phyloP scores from a whole-genome alignment of 2,329 filamentous ascomycete genomes.

The Scytalidium lignicola region DNA sequence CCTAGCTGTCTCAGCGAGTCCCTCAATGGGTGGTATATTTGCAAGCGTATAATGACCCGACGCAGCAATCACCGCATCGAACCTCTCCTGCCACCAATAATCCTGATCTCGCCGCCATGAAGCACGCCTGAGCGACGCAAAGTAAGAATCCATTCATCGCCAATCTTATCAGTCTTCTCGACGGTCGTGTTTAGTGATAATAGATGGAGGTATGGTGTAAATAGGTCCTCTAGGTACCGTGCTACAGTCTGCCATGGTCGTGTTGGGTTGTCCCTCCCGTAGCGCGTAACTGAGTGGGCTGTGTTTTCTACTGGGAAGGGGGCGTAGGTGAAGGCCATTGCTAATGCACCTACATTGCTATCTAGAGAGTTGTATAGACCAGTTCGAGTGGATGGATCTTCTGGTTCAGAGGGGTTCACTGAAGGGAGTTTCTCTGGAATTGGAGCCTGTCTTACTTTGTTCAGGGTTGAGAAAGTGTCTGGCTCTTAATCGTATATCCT shows the following conservation, averaged over 20 bases:
- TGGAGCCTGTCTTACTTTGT: not conserved
- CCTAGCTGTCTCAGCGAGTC: conserved; percentile 50
- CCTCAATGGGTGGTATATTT: conserved; percentile 52
- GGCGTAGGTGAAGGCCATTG: conserved; percentile 57
- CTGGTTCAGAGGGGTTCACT: not conserved
- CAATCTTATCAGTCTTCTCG: conserved; percentile 46
- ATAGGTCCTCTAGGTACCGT: conserved; percentile 46
- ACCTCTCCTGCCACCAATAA: conserved; percentile 55
- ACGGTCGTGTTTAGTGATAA: conserved; percentile 54
- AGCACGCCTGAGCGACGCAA: conserved; percentile 30
- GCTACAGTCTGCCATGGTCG: conserved; percentile 51
- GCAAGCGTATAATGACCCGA: conserved; percentile 63
- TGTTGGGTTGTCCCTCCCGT: conserved; percentile 54
- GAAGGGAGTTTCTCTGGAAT: not conserved
- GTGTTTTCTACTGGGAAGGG: conserved; percentile 40
- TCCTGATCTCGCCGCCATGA: conserved; percentile 34
- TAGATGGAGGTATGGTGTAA: conserved; percentile 45
- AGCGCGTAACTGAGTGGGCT: conserved; percentile 35
- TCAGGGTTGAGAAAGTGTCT: not conserved
- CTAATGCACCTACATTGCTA: conserved; percentile 51
- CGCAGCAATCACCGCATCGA: conserved; percentile 63
- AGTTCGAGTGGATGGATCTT: not conserved
- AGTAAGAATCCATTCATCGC: conserved; percentile 44
- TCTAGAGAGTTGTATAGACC: conserved; percentile 54
- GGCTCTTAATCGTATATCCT: not conserved